Base-by-base conservation (phyloP, 352 stramenopile species). In the Pythium aristosporum region DNA sequence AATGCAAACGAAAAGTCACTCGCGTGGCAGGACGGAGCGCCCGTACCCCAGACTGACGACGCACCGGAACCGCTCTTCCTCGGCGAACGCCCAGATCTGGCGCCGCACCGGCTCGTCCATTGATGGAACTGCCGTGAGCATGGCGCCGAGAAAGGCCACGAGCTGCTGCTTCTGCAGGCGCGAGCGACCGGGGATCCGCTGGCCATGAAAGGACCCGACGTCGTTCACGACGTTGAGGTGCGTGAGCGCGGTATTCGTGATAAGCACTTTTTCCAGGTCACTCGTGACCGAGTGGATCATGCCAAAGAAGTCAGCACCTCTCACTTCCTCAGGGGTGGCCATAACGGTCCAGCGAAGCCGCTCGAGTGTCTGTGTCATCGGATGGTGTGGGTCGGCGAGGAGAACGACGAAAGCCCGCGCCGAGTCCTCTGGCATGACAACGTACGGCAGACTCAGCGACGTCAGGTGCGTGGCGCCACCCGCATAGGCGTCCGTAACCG, bases 361-460 rank as follows among this genome's bases (percentile, higher is more conserved):
- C 28, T 52, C 25, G 25, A 30, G 25, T 30, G 25, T 30, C 25
- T 30, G 23, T 1, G 32, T 16, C 41, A 49, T 43, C 12, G 28
- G 13, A 16, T 18, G 30, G 23, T 39, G 16, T 2, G 8, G 12
- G n/a, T 53, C 42, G 4, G 23, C 54, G 10, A 61, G 54, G 6
- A n/a, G 28, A 10, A 16, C 23, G 13, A 61, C 1, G 21, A 53
- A 61, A 6, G 30, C 54, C 5, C n/a, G 54, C 15, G 44, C 8
- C 2, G 54, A 28, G 13, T 16, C 15, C 16, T 49, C 18, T 2
- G 54, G 11, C 16, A 32, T 41, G 8, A 11, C 32, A 41, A 61
- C 44, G 28, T 53, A 15, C 13, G 11, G 41, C 16, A 61, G 11
- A 21, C 44, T 43, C 12, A 61, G 54, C 23, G 54, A 61, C n/a